Percentiles rank a stretch among this genome's conserved stretches.
These are phyloP conservation scores for Phytophthora pini DNA, from an alignment of 352 stramenopile species.

Conservation along the genomic window DNA sequence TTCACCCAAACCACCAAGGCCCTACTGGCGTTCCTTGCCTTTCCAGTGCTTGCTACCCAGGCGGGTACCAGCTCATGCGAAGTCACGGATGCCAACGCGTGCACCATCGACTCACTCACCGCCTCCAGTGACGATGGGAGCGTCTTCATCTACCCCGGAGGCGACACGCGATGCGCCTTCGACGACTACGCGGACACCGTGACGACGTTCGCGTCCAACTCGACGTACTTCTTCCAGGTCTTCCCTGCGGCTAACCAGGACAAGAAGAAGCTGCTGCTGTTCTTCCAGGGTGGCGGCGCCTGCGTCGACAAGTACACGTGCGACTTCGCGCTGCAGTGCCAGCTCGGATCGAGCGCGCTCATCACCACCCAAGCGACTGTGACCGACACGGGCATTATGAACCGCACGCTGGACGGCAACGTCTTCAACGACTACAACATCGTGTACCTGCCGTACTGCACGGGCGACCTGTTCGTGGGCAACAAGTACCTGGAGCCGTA, in stretches of 20 bases:
- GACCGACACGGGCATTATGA: constrained; percentile 53
- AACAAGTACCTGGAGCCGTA: constrained; percentile 31
- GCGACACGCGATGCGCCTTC: constrained; percentile 24
- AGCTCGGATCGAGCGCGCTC: constrained; percentile 35
- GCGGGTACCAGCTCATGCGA: constrained; percentile 5
- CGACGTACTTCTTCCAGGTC: constrained; percentile 65
- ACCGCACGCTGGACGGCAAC: constrained; percentile 52
- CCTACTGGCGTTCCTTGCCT: not conserved
- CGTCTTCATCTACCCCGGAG: not conserved
- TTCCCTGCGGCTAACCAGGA: constrained; percentile 44
- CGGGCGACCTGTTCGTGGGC: constrained; percentile 61
- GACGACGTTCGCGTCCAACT: constrained; percentile 38
- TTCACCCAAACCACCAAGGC: constrained; percentile 7
- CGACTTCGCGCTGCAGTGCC: constrained; percentile 57
- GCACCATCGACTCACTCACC: constrained; percentile 32
- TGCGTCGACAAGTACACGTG: constrained; percentile 65
- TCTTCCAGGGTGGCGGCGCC: constrained; percentile 62
- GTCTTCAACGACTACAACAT: constrained; percentile 75
- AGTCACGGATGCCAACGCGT: constrained; percentile 25
- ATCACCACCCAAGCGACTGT: constrained; percentile 48
- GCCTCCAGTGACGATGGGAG: constrained; percentile 8
- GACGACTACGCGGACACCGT: constrained; percentile 41
- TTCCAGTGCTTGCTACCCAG: constrained; percentile 1
- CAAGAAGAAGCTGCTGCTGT: constrained; percentile 64
- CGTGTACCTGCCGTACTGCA: constrained; percentile 75